phyloP scores from a whole-genome alignment of 2,329 filamentous ascomycete genomes.

The Neopestalotiopsis sp. region DNA sequence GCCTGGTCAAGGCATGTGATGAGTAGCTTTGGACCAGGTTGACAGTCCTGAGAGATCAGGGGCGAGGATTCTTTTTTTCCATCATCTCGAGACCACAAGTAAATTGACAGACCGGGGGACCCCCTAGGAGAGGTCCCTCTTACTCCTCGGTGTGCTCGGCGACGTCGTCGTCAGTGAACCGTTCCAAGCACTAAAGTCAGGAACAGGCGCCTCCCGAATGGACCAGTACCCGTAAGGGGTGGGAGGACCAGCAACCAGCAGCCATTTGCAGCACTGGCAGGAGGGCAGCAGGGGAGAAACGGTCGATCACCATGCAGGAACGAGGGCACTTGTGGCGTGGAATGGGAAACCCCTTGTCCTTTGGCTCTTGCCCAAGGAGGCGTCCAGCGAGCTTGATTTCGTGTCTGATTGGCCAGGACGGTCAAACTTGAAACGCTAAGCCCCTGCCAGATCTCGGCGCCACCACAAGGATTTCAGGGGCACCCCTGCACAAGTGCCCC shows the following conservation, averaged over 20 bases:
- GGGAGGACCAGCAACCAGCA: no score
- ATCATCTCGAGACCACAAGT: constrained; percentile 10
- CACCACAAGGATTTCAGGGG: neutral
- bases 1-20: no score
- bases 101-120: constrained; percentile 11
- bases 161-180: neutral
- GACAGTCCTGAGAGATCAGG: neutral
- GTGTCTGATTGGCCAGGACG: neutral
- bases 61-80: neutral
- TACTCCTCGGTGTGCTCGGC: neutral
- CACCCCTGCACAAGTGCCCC: neutral
- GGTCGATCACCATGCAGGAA: constrained; percentile 14
- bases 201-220: neutral
- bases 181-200: neutral
- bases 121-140: neutral
- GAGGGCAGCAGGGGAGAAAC: neutral
- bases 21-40: neutral
- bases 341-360: neutral
- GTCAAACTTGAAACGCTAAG: neutral
- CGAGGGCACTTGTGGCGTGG: neutral
- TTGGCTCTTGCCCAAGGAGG: neutral
- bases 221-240: neutral
- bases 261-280: no score
- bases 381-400: neutral
- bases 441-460: constrained; percentile 9